phyloP scores from a whole-genome alignment of 805 yeast genomes.

The Cyberlindnera samutprakarnensis region DNA sequence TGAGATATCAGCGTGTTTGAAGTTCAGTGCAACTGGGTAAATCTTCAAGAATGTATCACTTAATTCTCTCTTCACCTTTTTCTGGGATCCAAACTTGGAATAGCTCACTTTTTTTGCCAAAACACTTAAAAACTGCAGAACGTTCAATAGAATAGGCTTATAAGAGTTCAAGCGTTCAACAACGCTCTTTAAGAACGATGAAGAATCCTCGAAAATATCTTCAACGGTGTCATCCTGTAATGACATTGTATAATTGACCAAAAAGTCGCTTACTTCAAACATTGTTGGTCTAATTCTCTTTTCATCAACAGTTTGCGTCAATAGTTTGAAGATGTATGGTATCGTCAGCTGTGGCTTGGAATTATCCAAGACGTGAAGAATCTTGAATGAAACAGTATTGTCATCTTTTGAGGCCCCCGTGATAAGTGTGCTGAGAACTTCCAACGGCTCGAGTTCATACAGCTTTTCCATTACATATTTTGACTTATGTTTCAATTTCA shows the following conservation, averaged over 20 bases:
- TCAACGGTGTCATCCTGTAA: slow-evolving; percentile 72
- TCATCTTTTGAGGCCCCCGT: slow-evolving; percentile 10
- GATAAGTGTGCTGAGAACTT: slow-evolving; percentile 62
- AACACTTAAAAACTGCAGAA: slow-evolving; percentile 44
- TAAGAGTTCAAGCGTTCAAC: slow-evolving; percentile 39
- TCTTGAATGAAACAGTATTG: slow-evolving; percentile 38
- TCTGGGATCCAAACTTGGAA: slow-evolving; percentile 55
- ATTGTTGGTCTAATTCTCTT: slow-evolving; percentile 9
- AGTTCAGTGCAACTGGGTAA: slow-evolving; percentile 25
- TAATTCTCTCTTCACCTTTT: slow-evolving; percentile 48
- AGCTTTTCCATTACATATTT: slow-evolving; percentile 57
- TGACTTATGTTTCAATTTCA: slow-evolving; percentile 62
- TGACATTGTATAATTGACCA: slow-evolving; percentile 53
- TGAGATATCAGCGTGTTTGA: slow-evolving; percentile 12
- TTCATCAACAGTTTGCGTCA: slow-evolving; percentile 26
- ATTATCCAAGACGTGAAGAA: slow-evolving; percentile 77
- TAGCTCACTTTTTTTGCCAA: slow-evolving; percentile 50
- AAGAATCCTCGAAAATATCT: slow-evolving; percentile 62
- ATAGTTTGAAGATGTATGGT: slow-evolving; percentile 55
- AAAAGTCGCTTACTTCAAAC: slow-evolving; percentile 15
- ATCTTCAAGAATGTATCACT: slow-evolving; percentile 35
- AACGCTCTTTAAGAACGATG: slow-evolving; percentile 54
- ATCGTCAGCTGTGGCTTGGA: slow-evolving; percentile 70
- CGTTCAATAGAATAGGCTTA: slow-evolving; percentile 40
- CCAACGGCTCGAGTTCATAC: slow-evolving; percentile 62